Evolutionary conservation across 73 alveolate genomes (phyloP), one percentile per base, ranked within the genome.

Genomic region (Strombidium stylifer): DNA sequence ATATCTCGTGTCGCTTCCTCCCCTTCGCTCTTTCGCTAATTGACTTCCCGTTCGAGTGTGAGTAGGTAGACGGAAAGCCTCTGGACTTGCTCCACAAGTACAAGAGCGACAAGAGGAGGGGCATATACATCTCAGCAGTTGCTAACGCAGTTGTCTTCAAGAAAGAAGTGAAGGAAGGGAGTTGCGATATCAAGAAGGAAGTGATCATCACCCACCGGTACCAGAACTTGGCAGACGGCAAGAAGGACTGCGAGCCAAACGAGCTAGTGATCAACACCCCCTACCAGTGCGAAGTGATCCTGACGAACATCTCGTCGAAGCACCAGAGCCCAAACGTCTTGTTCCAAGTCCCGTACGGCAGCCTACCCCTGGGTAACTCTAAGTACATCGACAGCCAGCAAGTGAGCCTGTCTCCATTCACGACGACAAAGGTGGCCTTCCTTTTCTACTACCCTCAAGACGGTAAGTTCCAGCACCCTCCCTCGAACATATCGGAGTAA

Each of bases 261-360:
- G 81, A 79, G 18, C 58, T 69, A 53, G 21, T 79, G 21, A 32
- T 69, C 47, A 76, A 92, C 36, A 72, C 85, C 80, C 71, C 86
- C 36, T 80, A 90, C 66, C 68, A 90, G 35, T 95, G 94, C 62
- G 69, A 90, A 78, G 91, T 90, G 2, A 93, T 93, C 3, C 51
- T 93, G 48, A 95, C 99, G n/a, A 95, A 95, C 60, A 85, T 92
- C 24, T 73, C 97, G 7, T 78, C 85, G 49, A 41, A 79, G 27
- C 21, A 53, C 24, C 50, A 84, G 47, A 81, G 73, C 12, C 82
- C 89, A 55, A 71, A 86, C 27, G 65, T 94, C 37, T 75, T 94
- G 36, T 81, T 73, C 41, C 93, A 92, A 71, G 76, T 90, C 19
- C 99, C 99, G 24, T 81, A 93, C 73, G 99, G 98, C 20, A 79